Evolutionary conservation across 139 green algal species (phyloP).

Genomic region (Chlamydomonas sp.): DNA sequence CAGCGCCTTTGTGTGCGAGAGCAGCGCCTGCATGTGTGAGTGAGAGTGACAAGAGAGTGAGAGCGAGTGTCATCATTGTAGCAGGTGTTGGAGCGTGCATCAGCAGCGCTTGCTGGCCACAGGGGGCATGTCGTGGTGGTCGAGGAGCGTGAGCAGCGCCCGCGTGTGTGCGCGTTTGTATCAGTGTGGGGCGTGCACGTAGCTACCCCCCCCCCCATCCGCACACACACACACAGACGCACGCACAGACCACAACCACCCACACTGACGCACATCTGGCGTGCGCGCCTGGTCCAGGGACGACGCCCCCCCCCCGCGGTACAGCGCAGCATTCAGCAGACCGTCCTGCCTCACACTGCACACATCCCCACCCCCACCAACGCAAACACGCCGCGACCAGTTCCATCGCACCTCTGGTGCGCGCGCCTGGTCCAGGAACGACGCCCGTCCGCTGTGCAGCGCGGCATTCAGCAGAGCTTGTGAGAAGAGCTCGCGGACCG

Average conservation of each 20-base stretch:
- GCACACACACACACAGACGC: no score
- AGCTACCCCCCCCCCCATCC: no score
- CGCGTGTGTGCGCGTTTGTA: background rate
- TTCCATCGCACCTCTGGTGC: background rate
- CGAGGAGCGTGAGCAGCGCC: constrained; percentile 1
- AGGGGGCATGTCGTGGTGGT: background rate
- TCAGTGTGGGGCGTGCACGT: no score
- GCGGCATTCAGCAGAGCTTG: constrained; percentile 11
- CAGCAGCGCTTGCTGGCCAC: background rate
- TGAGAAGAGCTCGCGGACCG: background rate
- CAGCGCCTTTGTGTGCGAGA: background rate
- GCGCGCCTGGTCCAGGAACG: background rate
- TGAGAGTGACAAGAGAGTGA: background rate
- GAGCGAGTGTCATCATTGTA: background rate
- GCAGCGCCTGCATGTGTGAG: no score
- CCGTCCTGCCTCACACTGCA: no score
- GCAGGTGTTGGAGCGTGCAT: background rate
- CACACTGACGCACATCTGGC: background rate
- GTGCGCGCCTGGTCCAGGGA: background rate
- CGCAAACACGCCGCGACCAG: no score
- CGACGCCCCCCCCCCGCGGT: background rate
- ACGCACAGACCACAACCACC: no score
- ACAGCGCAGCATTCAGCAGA: constrained; percentile 12
- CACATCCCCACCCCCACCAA: no score
- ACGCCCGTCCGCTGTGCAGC: constrained; percentile 1